phyloP scores from a whole-genome alignment of 2,329 filamentous ascomycete species.

The Aspergillus tubingensis region DNA sequence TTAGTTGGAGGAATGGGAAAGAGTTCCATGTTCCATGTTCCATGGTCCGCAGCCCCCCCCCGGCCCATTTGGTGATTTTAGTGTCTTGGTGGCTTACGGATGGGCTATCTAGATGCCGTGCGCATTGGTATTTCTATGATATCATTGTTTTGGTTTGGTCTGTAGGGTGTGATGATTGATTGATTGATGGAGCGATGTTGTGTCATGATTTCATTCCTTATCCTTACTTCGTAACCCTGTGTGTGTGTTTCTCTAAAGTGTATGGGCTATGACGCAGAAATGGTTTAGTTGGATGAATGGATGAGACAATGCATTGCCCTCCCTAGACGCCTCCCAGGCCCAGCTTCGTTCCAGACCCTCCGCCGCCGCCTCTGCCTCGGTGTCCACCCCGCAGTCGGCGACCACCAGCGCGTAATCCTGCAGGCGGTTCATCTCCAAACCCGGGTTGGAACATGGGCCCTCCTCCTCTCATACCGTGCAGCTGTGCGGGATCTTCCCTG shows the following conservation, averaged over 20 bases:
- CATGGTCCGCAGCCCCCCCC: neutral
- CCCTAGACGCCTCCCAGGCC: neutral
- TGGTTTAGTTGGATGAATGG: neutral
- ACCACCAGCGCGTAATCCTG: conserved; percentile 25
- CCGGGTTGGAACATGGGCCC: conserved; percentile 33
- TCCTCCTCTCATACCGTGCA: conserved; percentile 26
- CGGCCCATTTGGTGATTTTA: neutral
- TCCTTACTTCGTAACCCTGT: neutral
- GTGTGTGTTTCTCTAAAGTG: neutral
- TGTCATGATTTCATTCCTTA: neutral
- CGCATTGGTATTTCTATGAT: neutral
- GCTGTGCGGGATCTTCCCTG: conserved; percentile 41
- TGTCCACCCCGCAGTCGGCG: conserved; percentile 29
- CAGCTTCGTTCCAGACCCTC: neutral
- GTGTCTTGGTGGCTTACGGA: neutral
- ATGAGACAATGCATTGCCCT: neutral
- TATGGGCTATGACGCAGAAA: neutral
- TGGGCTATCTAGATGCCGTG: neutral
- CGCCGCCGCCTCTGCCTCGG: conserved; percentile 25
- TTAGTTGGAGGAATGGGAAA: no score
- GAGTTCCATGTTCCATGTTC: no score
- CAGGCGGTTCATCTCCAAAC: conserved; percentile 32
- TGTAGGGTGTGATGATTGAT: neutral
- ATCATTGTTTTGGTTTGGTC: neutral
- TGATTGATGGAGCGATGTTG: neutral